Evolutionary conservation across 257 asterid genomes (phyloP), one percentile per base, ranked within the genome.

Genomic region (Ilex aquifolium): DNA sequence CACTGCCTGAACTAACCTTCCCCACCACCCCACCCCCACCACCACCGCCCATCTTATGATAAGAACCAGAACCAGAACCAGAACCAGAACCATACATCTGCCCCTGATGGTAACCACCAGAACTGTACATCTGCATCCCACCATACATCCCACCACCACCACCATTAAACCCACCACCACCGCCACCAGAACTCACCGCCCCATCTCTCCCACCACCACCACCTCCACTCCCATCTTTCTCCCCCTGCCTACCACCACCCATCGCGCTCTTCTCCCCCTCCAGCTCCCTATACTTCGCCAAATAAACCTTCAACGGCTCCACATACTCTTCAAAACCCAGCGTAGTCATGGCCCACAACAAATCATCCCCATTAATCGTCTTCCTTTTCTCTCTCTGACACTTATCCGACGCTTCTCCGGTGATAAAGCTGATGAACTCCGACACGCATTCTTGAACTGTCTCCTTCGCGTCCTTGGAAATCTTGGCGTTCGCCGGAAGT

Each of bases 401-500:
- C 64, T 60, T 60, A 51, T 60, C 64, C 32, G 64, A 60, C 52
- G 64, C 64, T 42, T 60, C 64, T 46, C 64, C 64, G 64, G 64
- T 60, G 64, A 60, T 60, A 51, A 60, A 60, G 64, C 64, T 60
- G 52, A 60, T 60, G 53, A 60, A 60, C 64, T 60, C 64, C 64
- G 64, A 60, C 30, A 60, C 64, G 52, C 64, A 60, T 51, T 60
- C 64, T 42, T 60, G 64, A 15, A 60, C 64, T 13, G 64, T 60
- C 64, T 60, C 64, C 64, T 60, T 60, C 7, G 64, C 64, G 64
- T 60, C 64, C n/a, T 60, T 60, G 10, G 64, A 60, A 51, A 60
- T 60, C 64, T 60, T 60, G 30, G 64, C 64, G 64, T 60, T 60
- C 64, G 52, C 52, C 64, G 64, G 64, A 3, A 60, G 32, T 14